Base-by-base conservation (phyloP, 345 rosid genomes). In the Corchorus olitorius region DNA sequence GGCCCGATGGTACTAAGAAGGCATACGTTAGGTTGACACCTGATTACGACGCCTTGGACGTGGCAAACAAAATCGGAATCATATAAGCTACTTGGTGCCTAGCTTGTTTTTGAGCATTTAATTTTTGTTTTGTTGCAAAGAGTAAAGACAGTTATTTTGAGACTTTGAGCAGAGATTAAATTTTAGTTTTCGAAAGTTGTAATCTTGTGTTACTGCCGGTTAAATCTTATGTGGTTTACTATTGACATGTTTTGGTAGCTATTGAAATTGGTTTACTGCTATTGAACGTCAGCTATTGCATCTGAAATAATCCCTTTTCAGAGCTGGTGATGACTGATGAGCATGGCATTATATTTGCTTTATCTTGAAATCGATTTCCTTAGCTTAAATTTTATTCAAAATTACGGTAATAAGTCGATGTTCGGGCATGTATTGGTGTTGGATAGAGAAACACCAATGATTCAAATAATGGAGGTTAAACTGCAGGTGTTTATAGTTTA, bases 1-100 rank as follows among this genome's bases (percentile, higher is more conserved):
- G 97, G 93, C 99, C 98, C 6, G 97, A 95, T 83, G 98, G 97
- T 14, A 93, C 97, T 0, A 95, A 95, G 92, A 93, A 92, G 84
- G 98, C 99, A 2, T 92, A 88, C 48, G 97, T 95, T 15, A 88
- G 99, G 86, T 81, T 95, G 90, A 90, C 96, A 6, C 97, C 98
- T 5, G 99, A 95, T 74, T 87, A 82, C 10, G 98, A 93, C 80
- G 99, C 98, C 22, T 86, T 95, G 90, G 99, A 91, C 60, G 97
- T 93, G n/a, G 99, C 97, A 22, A 95, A 93, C 92, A 95, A 95
- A 81, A 95, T 95, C 55, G 99, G 99, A 6, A 92, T 95, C 73
- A 93, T 93, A 70, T 95, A 87, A 87, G 83, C 6, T 20, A 16
- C 63, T 35, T 48, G 1, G 14, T 20, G 55, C 43, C 52, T 46